Evolutionary conservation across 257 asterid genomes (phyloP), one percentile per base, ranked within the genome.

Genomic region (Hygrophila difformis): DNA sequence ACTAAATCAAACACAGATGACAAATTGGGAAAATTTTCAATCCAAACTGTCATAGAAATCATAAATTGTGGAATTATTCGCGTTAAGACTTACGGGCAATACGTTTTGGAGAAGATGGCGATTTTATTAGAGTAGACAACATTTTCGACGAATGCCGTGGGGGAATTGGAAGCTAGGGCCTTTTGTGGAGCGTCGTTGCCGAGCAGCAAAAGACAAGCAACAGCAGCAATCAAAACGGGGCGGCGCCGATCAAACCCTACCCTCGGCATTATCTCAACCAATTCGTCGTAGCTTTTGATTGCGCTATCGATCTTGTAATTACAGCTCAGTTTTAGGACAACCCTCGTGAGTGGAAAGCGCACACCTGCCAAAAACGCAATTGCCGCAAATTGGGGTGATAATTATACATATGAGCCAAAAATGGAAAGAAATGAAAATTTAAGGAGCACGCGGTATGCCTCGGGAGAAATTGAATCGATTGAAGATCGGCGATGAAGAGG

Each of bases 71-170:
- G 14, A 24, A n/a, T n/a, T n/a, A n/a, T n/a, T n/a, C n/a, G n/a
- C n/a, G n/a, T n/a, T n/a, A n/a, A n/a, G n/a, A n/a, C 79, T 75
- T 66, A 86, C 98, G 93, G 94, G 79, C 96, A 85, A 64, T 91
- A 82, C 1, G 98, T 75, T 74, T 91, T 91, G 84, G 98, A 91
- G 78, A 91, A 86, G 49, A 91, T 64, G 50, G 84, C 82, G 67
- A 89, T 77, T 63, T 64, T 76, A 68, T 89, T 82, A 28, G 98
- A 89, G 74, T 77, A 89, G 19, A 89, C 71, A 40, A 71, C 79
- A 60, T 49, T 89, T 55, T 89, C 96, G 37, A 89, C 96, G 49
- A 82, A 82, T 33, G 96, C 98, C 3, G 96, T 75, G 2, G 94
- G 74, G 9, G 96, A 85, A 75, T 59, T 78, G 43, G 94, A 72